A percentile compares a stretch with the other conserved stretches of the same genome.
These are phyloP conservation scores for Paraglomus brasilianum DNA, from an alignment of 192 early-diverging fungal species.

Conservation along the genomic window DNA sequence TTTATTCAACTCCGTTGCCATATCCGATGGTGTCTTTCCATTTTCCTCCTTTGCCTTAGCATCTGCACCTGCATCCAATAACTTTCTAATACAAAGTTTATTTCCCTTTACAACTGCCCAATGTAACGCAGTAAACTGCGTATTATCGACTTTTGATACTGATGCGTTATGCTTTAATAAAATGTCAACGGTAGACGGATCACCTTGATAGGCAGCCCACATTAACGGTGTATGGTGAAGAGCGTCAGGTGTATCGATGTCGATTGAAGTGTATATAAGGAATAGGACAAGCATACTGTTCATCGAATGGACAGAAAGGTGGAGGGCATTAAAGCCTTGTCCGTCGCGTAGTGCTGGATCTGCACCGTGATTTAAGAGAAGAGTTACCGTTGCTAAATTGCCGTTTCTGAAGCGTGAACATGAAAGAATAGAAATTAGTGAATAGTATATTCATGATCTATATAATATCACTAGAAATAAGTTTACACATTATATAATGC, in stretches of 20 bases:
- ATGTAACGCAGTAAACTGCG: slow-evolving; percentile 83
- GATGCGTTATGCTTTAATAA: slow-evolving; percentile 70
- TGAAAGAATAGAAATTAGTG: background rate
- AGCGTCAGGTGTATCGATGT: slow-evolving; percentile 71
- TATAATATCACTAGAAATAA: background rate
- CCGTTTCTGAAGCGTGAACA: slow-evolving; percentile 57
- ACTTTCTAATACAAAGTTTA: slow-evolving; percentile 53
- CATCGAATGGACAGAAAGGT: slow-evolving; percentile 85
- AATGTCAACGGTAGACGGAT: slow-evolving; percentile 65
- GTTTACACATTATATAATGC: background rate
- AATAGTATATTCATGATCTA: background rate
- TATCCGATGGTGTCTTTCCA: slow-evolving; percentile 81
- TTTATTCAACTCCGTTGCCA: slow-evolving; percentile 64
- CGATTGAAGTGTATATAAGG: slow-evolving; percentile 64
- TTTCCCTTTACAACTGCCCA: slow-evolving; percentile 78
- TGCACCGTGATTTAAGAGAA: slow-evolving; percentile 77
- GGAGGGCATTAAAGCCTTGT: slow-evolving; percentile 87
- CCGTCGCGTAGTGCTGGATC: slow-evolving; percentile 70
- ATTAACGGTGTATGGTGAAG: slow-evolving; percentile 86
- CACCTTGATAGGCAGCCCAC: slow-evolving; percentile 93
- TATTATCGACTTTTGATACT: slow-evolving; percentile 65
- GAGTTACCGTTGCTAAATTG: slow-evolving; percentile 68
- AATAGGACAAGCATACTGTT: slow-evolving; percentile 75
- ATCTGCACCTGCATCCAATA: slow-evolving; percentile 76
- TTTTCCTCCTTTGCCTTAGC: slow-evolving; percentile 61